These are phyloP conservation scores for Tylopilus sp. DNA, from an alignment of 768 basidiomycete genomes.

Conservation along the genomic window DNA sequence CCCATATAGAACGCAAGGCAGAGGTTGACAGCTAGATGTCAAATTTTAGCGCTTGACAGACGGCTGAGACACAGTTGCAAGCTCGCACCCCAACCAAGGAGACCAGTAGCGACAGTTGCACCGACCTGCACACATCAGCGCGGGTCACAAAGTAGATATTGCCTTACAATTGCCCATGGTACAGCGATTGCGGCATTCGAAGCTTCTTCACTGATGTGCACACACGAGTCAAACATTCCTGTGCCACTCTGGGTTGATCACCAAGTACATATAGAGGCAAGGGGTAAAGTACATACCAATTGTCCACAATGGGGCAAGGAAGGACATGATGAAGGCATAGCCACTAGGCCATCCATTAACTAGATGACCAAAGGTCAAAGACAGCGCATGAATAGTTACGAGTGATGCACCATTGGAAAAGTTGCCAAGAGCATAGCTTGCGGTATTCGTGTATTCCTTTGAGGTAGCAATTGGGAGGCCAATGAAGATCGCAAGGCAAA, in stretches of 20 bases:
- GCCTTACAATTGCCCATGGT: constrained; percentile 54
- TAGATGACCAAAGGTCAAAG: constrained; percentile 6
- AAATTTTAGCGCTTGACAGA: not conserved
- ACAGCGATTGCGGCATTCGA: constrained; percentile 53
- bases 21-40: constrained; percentile 43
- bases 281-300: constrained; percentile 29
- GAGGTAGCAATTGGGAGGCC: constrained; percentile 65
- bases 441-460: constrained; percentile 53
- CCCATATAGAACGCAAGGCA: constrained; percentile 59
- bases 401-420: constrained; percentile 51
- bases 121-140: constrained; percentile 20
- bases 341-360: constrained; percentile 45
- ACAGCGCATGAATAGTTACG: not conserved
- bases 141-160: not conserved
- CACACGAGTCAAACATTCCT: constrained; percentile 47
- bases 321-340: constrained; percentile 48
- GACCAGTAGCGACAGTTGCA: constrained; percentile 42
- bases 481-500: constrained; percentile 42
- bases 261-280: not conserved
- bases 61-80: not conserved
- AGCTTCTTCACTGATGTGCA: constrained; percentile 56
- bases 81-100: constrained; percentile 45
- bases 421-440: constrained; percentile 57
- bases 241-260: not conserved
- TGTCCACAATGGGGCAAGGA: constrained; percentile 49